Evolutionary conservation across 805 yeast genomes (phyloP).

Genomic region (Brettanomyces anomalus): DNA sequence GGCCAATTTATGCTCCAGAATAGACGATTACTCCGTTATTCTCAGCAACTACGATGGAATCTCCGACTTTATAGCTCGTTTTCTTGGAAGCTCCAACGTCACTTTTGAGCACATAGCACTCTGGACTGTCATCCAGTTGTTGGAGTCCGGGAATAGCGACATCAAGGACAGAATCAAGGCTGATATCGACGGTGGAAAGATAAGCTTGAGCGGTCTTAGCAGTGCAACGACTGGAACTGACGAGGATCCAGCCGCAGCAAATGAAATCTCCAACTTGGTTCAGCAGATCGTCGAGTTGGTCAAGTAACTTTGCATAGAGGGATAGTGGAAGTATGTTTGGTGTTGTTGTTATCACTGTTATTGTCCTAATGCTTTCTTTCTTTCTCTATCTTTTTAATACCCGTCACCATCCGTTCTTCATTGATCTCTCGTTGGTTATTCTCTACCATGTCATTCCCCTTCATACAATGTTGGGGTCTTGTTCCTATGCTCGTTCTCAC

Average conservation of each 20-base stretch:
- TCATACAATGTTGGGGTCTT: too few species aligned
- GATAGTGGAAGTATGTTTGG: not conserved
- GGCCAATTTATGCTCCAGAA: conserved; percentile 90
- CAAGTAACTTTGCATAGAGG: conserved; percentile 12
- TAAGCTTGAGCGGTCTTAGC: conserved; percentile 23
- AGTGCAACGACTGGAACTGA: conserved; percentile 16
- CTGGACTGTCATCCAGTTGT: conserved; percentile 90
- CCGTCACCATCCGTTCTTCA: too few species aligned
- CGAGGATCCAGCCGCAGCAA: conserved; percentile 27
- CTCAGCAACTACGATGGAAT: conserved; percentile 86
- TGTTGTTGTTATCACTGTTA: not conserved
- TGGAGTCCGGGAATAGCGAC: conserved; percentile 74
- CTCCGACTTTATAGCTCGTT: conserved; percentile 70
- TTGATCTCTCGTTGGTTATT: too few species aligned
- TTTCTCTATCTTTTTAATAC: not conserved
- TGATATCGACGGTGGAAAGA: conserved; percentile 24
- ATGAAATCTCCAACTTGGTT: conserved; percentile 28
- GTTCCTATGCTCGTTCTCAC: too few species aligned
- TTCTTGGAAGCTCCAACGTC: conserved; percentile 74
- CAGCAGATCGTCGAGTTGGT: conserved; percentile 29
- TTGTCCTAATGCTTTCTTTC: not conserved
- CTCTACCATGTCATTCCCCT: too few species aligned
- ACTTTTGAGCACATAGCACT: conserved; percentile 97
- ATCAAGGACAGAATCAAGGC: conserved; percentile 31
- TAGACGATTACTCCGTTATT: conserved; percentile 72